Base-by-base conservation (phyloP, 441 rosid species). In the Manihot esculenta region DNA sequence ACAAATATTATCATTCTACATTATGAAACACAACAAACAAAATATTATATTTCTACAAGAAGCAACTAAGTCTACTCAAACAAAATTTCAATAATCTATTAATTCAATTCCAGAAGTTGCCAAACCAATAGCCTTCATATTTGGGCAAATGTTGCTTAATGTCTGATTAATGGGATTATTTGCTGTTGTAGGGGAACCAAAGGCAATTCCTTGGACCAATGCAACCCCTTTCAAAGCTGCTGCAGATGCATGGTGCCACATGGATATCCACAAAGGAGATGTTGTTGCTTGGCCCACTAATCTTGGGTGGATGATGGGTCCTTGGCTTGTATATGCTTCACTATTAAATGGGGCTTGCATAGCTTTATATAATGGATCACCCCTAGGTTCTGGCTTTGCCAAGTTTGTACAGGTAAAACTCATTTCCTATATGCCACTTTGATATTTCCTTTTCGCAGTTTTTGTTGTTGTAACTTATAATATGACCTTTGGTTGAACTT, bases 261-360 rank as follows among this genome's bases (percentile, higher is more conserved):
- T 90, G 92, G 99, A 94, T 84, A 77, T 92, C 74, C 89, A 23
- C 20, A 84, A 63, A 60, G 94, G 89, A 0, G 97, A 88, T 76
- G 76, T 82, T 76, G 85, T 90, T 80, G 88, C 97, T 78, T 94
- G 99, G 99, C 99, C 97, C 13, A 89, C 99, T 80, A 94, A 94
- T 76, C 97, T 94, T 64, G 99, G 99, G 57, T 94, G 99, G 99
- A 94, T 94, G 97, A 94, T 94, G 97, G 99, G 99, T 76, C 99
- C 97, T 50, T 94, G 99, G 99, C 83, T 94, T 70, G 93, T 94
- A 47, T 94, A 92, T 86, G 96, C 97, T 69, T 82, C 97, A 44
- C 82, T 94, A 75, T 72, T 94, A 44, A 94, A 94, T 60, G 91
- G 97, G 15, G 99, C 97, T 72, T 85, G 91, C 71, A 85, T 94